Percentiles rank a stretch among this genome's conserved stretches.
Evolutionary conservation across 306 rosid genomes (phyloP).

Genomic region (Gastrolobium bilobum): DNA sequence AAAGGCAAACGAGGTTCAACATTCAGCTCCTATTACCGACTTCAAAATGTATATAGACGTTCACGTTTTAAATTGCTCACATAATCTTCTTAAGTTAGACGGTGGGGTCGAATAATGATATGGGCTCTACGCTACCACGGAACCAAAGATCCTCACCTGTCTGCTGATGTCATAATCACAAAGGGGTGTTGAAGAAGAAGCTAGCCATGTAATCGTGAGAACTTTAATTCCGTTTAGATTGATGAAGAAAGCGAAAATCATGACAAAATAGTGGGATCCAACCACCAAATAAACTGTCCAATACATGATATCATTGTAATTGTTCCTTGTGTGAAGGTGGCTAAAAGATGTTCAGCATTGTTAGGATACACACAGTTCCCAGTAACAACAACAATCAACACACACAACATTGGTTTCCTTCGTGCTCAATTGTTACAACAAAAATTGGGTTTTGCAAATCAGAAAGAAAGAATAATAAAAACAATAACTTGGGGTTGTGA

Average conservation of each 20-base stretch:
- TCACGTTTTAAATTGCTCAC: constrained; percentile 8
- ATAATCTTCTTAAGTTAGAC: neutral
- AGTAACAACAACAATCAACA: constrained; percentile 17
- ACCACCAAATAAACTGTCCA: constrained; percentile 28
- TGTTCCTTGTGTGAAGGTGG: constrained; percentile 17
- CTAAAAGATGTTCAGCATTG: constrained; percentile 24
- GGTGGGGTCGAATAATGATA: neutral
- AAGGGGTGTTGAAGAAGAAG: no score
- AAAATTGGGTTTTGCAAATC: constrained; percentile 41
- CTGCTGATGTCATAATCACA: no score
- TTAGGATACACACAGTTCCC: neutral
- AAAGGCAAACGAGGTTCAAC: neutral
- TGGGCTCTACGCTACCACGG: constrained; percentile 1
- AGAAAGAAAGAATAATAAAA: constrained; percentile 31
- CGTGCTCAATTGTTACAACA: constrained; percentile 37
- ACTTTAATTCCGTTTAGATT: no score
- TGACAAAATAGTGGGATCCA: constrained; percentile 28
- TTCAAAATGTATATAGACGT: neutral
- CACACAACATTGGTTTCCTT: constrained; percentile 13
- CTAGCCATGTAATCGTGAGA: no score
- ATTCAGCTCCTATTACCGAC: neutral
- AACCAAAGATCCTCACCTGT: no score
- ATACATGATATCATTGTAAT: constrained; percentile 28
- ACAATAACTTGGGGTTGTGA: constrained; percentile 29
- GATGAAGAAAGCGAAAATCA: no score